Evolutionary conservation across 2,329 filamentous ascomycete species (phyloP).

Genomic region (Aaosphaeria arxii): DNA sequence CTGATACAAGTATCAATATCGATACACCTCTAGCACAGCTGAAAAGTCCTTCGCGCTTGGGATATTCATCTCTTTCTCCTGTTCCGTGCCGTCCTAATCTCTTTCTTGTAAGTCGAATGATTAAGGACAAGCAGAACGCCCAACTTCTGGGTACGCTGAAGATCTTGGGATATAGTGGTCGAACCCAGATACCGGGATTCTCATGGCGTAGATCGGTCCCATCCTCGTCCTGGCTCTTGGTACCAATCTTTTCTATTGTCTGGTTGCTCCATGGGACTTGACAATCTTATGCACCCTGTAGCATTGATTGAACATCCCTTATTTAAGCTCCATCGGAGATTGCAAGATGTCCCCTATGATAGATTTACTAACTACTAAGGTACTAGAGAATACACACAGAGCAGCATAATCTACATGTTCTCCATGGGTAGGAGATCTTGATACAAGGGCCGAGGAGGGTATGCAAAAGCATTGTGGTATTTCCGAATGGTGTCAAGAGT

Average conservation of each 20-base stretch:
- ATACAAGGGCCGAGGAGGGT: constrained; percentile 43
- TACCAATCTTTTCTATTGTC: constrained; percentile 25
- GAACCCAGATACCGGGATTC: constrained; percentile 38
- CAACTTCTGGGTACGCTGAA: constrained; percentile 42
- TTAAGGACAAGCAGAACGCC: constrained; percentile 23
- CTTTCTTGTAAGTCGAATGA: constrained; percentile 38
- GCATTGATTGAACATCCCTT: constrained; percentile 28
- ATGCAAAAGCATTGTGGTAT: constrained; percentile 45
- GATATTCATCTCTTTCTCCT: constrained; percentile 3
- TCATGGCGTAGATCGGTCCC: constrained; percentile 47
- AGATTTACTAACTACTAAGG: constrained; percentile 45
- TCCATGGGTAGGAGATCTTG: constrained; percentile 40
- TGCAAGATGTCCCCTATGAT: constrained; percentile 28
- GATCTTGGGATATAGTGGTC: constrained; percentile 43
- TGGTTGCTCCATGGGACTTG: constrained; percentile 39
- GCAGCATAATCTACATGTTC: constrained; percentile 39
- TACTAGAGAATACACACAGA: constrained; percentile 38
- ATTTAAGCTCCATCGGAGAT: constrained; percentile 29
- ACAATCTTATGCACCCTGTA: constrained; percentile 37
- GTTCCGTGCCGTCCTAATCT: constrained; percentile 37
- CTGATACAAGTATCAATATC: constrained; percentile 31
- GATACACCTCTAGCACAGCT: constrained; percentile 23
- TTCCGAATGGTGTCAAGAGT: constrained; percentile 22
- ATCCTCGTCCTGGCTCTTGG: constrained; percentile 39
- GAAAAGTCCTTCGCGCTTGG: constrained; percentile 29